Evolutionary conservation across 2,329 filamentous ascomycete species (phyloP).

Genomic region (Alternaria dauci): DNA sequence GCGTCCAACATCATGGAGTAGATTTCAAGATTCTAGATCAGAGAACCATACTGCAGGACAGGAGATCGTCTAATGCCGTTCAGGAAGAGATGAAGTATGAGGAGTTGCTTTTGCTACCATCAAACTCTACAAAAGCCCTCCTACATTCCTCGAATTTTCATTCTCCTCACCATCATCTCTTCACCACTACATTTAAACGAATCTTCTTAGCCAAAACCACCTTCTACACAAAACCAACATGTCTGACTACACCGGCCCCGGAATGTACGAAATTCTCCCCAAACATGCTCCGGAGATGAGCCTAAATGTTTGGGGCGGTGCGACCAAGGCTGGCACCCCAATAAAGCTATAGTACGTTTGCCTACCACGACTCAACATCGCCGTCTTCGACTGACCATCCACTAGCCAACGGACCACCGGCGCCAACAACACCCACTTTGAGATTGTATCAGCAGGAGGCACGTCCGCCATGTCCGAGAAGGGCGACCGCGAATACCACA

Average conservation of each 20-base stretch:
- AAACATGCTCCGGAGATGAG: neutral
- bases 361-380: no score
- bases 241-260: slow-evolving; percentile 11
- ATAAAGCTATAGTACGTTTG: slow-evolving; percentile 5
- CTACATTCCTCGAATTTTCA: no score
- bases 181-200: neutral
- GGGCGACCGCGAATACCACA: slow-evolving; percentile 3
- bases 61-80: neutral
- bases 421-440: slow-evolving; percentile 1
- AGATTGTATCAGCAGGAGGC: slow-evolving; percentile 7
- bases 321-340: neutral
- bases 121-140: neutral
- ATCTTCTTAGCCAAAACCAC: neutral
- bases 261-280: slow-evolving; percentile 5
- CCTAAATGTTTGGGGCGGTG: neutral
- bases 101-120: neutral
- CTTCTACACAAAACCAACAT: neutral
- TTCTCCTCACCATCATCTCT: neutral
- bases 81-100: neutral
- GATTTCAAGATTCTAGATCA: neutral
- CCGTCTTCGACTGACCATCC: neutral
- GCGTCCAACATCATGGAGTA: neutral
- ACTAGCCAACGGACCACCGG: neutral
- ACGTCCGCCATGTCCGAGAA: neutral
- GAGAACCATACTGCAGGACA: neutral